Conservation (phyloP, 805 yeast species). For the Grigorovia jiainica region DNA sequence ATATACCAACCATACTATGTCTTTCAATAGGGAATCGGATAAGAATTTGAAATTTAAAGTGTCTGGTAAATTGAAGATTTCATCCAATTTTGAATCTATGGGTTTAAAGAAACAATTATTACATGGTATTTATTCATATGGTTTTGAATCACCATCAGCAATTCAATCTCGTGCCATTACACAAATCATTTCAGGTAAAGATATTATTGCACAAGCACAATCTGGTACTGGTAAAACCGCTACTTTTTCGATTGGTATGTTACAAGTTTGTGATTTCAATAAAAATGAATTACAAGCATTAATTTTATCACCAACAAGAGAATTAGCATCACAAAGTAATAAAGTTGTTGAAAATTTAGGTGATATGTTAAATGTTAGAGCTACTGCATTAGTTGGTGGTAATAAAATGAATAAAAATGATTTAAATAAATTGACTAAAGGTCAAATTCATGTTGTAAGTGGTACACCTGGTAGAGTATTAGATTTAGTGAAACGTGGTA, state of each 20-base stretch:
- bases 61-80: conserved; percentile 44
- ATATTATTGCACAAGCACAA: conserved; percentile 96
- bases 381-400: conserved; percentile 94
- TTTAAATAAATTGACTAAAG: conserved; percentile 54
- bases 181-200: conserved; percentile 89
- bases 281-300: conserved; percentile 77
- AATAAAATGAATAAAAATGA: conserved; percentile 68
- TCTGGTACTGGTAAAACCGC: conserved; percentile 99
- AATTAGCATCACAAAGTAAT: conserved; percentile 87
- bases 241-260: conserved; percentile 90
- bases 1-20: conserved; percentile 31
- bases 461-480: conserved; percentile 96
- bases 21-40: conserved; percentile 53
- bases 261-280: conserved; percentile 73
- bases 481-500: conserved; percentile 83
- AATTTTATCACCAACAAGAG: conserved; percentile 92
- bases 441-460: conserved; percentile 82
- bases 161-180: conserved; percentile 94
- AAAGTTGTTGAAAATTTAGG: conserved; percentile 82
- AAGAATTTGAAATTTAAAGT: conserved; percentile 51
- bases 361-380: conserved; percentile 73
- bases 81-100: conserved; percentile 65
- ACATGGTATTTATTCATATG: conserved; percentile 69
- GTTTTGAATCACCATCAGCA: conserved; percentile 93
- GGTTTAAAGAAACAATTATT: conserved; percentile 52